A percentile compares a stretch with the other conserved stretches of the same genome.
Conservation (phyloP, 495 filamentous ascomycete genomes). For the Lichenothelia convexa region DNA sequence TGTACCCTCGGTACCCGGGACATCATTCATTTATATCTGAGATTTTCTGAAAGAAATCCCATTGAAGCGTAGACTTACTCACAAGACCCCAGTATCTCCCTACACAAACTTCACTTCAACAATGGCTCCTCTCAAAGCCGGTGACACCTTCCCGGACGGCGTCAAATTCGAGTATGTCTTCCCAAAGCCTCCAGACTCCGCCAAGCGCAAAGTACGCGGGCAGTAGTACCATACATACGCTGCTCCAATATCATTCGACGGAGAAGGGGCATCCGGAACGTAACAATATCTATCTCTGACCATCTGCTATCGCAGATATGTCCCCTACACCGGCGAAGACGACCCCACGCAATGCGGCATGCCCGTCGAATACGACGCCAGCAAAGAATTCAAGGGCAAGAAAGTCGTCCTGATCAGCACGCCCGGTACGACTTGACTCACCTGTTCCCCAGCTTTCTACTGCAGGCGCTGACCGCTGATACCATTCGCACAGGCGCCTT, state of each 20-base stretch:
- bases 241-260: too few species aligned
- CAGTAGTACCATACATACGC: too few species aligned
- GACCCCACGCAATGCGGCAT: conserved; percentile 52
- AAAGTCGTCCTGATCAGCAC: conserved; percentile 84
- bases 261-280: too few species aligned
- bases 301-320: conserved; percentile 15
- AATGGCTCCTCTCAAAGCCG: conserved; percentile 60
- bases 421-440: conserved; percentile 37
- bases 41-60: too few species aligned
- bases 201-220: too few species aligned
- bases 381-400: conserved; percentile 71
- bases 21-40: too few species aligned
- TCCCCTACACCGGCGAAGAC: conserved; percentile 20
- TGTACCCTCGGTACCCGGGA: too few species aligned
- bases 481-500: conserved; percentile 85
- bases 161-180: conserved; percentile 52
- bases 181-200: too few species aligned
- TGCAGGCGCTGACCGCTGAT: conserved; percentile 1
- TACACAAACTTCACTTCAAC: conserved; percentile 10
- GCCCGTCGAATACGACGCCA: conserved; percentile 63
- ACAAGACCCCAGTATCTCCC: too few species aligned
- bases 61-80: too few species aligned
- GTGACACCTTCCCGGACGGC: conserved; percentile 65
- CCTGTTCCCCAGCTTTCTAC: conserved; percentile 11
- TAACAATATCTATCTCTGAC: too few species aligned